Evolutionary conservation across 169 alveolate species (phyloP).

Genomic region (Eimeria tenella): DNA sequence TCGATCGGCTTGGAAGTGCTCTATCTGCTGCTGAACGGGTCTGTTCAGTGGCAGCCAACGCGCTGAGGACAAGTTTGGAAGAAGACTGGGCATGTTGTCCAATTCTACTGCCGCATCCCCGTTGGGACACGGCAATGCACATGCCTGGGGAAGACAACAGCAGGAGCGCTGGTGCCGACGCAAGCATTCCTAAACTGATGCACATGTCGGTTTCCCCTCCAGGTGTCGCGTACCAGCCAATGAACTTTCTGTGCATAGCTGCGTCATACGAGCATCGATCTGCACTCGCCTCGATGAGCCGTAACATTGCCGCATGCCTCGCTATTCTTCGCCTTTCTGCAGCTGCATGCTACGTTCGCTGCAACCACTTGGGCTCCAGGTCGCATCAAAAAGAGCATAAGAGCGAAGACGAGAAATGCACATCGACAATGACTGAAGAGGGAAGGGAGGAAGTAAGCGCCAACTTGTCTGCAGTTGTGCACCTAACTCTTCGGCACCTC

Average conservation of each 20-base stretch:
- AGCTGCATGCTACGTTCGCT: background rate
- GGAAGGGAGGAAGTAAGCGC: background rate
- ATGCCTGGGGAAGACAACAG: background rate
- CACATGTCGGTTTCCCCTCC: slow-evolving; percentile 24
- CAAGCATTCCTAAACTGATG: background rate
- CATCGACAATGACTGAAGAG: background rate
- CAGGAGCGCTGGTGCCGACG: background rate
- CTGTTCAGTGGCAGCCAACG: slow-evolving; percentile 7
- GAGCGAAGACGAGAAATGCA: too few relatives aligned
- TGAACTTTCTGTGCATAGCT: background rate
- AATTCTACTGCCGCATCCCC: slow-evolving; percentile 24
- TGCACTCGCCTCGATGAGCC: slow-evolving; percentile 66
- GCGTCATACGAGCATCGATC: background rate
- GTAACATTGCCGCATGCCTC: slow-evolving; percentile 54
- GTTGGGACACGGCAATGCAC: slow-evolving; percentile 9
- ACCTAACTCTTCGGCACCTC: slow-evolving; percentile 29
- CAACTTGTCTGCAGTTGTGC: background rate
- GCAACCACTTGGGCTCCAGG: too few relatives aligned
- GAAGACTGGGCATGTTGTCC: slow-evolving; percentile 66
- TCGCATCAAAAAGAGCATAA: too few relatives aligned
- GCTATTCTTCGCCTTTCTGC: slow-evolving; percentile 44
- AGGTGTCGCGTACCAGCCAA: background rate
- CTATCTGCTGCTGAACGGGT: slow-evolving; percentile 41
- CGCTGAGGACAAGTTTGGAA: slow-evolving; percentile 26
- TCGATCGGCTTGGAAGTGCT: background rate